Evolutionary conservation across 2,329 filamentous ascomycete species (phyloP), one percentile per base, ranked within the genome.

Genomic region (Hypoxylon sp.): DNA sequence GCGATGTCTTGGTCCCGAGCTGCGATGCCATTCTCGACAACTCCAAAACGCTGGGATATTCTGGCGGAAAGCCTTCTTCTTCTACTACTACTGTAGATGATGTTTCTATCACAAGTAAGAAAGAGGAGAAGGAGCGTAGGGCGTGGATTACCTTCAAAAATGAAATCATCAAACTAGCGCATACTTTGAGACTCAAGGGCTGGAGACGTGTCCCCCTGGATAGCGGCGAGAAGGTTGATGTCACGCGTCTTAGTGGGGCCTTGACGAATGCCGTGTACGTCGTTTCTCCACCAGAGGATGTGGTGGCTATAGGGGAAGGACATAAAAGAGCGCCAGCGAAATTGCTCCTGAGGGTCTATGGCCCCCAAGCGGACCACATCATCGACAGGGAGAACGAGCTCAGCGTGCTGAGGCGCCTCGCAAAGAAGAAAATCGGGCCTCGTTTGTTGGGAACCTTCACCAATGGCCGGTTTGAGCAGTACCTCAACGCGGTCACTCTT

Each of bases 231-330:
- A 83, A 82, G 36, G 89, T 96, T 67, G 84, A 85, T 1, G 90
- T 96, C 4, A 86, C 92, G 78, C 86, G 92, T 51, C 82, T 96
- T 26, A 97, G 95, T 76, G 96, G 96, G 65, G 96, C 96, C 7
- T 80, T 99, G 70, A 99, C 96, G 18, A 99, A 99, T 76, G 93
- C 95, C 9, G 94, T 99, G 33, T 99, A 98, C 75, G 93, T 97
- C 52, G 93, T 98, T 20, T 91, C 89, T 1, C 94, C 95, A 1
- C 94, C 95, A 0, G 81, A 86, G 38, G 83, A 91, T 33, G 71
- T 93, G 9, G 79, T 82, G 32, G 70, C 61, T 5, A 75, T 72
- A 9, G 77, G 65, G n/a, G 74, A 76, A 53, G 54, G 62, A 9
- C 68, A 80, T 52, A 84, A 80, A 72, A 84, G 80, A 67, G 75